Evolutionary conservation across 352 stramenopile genomes (phyloP).

Genomic region (Phytophthora colocasiae): DNA sequence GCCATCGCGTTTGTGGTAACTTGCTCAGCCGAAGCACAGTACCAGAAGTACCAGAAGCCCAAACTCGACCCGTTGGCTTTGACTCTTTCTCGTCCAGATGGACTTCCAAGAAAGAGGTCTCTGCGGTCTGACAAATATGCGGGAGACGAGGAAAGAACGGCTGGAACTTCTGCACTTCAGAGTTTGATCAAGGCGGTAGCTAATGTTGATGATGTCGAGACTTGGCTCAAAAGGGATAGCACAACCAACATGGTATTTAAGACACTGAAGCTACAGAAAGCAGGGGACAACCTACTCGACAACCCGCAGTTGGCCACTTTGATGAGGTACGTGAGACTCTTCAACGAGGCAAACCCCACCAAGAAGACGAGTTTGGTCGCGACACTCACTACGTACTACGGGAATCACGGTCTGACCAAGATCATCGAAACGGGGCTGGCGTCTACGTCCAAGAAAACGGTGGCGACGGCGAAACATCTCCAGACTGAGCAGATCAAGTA

Average conservation of each 20-base stretch:
- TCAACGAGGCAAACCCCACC: conserved; percentile 14
- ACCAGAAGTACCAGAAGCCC: neutral
- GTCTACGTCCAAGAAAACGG: neutral
- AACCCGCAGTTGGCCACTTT: conserved; percentile 4
- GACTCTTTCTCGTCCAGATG: no score
- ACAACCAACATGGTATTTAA: conserved; percentile 11
- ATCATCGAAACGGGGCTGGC: conserved; percentile 16
- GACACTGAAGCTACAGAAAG: conserved; percentile 16
- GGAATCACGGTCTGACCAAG: conserved; percentile 12
- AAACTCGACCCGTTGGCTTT: neutral
- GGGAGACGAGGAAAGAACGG: neutral
- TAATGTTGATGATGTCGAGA: no score
- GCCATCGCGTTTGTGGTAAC: no score
- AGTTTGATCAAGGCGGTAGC: conserved; percentile 16
- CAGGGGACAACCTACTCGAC: conserved; percentile 5
- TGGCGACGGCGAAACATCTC: conserved; percentile 2
- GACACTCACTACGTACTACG: conserved; percentile 13
- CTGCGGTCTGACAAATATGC: neutral
- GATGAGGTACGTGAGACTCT: conserved; percentile 21
- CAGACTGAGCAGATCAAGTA: conserved; percentile 14
- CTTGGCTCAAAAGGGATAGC: conserved; percentile 9
- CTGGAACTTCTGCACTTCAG: neutral
- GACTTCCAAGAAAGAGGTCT: neutral
- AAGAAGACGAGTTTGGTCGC: conserved; percentile 23
- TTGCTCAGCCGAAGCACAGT: neutral